Percentiles rank a stretch among this genome's conserved stretches.
phyloP scores from a whole-genome alignment of 495 filamentous ascomycete genomes.

The Hapsidospora chrysogenum region DNA sequence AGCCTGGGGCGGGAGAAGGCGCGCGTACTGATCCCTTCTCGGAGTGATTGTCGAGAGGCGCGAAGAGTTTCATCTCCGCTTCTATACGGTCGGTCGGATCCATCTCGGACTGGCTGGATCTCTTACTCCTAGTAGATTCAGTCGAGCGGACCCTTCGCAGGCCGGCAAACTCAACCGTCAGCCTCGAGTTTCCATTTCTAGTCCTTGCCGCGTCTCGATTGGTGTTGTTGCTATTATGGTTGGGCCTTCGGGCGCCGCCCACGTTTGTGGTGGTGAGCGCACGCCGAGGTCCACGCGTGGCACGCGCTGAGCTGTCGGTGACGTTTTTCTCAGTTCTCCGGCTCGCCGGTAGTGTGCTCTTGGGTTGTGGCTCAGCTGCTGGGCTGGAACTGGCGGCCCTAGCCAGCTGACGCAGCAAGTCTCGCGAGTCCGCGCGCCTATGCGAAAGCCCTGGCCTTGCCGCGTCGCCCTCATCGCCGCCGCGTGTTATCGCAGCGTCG shows the following conservation, averaged over 20 bases:
- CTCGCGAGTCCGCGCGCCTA: conserved; percentile 40
- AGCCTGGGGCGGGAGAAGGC: conserved; percentile 17
- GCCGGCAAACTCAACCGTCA: conserved; percentile 22
- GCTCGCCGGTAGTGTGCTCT: background rate
- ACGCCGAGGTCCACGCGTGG: too few species aligned
- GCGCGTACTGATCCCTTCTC: conserved; percentile 33
- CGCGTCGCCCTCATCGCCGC: conserved; percentile 3
- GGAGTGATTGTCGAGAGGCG: conserved; percentile 33
- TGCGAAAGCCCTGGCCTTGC: too few species aligned
- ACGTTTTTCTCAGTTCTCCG: too few species aligned
- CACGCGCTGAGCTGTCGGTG: too few species aligned
- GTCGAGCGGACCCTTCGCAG: conserved; percentile 15
- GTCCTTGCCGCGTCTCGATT: background rate
- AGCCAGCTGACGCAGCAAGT: conserved; percentile 46
- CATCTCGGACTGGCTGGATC: conserved; percentile 28
- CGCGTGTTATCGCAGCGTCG: conserved; percentile 8
- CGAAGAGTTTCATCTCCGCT: conserved; percentile 36
- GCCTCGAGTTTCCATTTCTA: background rate
- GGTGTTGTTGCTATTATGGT: background rate
- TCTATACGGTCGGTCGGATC: conserved; percentile 39
- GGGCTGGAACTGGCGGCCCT: conserved; percentile 42
- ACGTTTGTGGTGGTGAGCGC: too few species aligned
- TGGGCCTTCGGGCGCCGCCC: too few species aligned
- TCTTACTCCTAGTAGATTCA: conserved; percentile 21
- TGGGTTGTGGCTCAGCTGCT: conserved; percentile 1